phyloP scores from a whole-genome alignment of 768 basidiomycete species.

The Porpolomopsis calyptriformis region DNA sequence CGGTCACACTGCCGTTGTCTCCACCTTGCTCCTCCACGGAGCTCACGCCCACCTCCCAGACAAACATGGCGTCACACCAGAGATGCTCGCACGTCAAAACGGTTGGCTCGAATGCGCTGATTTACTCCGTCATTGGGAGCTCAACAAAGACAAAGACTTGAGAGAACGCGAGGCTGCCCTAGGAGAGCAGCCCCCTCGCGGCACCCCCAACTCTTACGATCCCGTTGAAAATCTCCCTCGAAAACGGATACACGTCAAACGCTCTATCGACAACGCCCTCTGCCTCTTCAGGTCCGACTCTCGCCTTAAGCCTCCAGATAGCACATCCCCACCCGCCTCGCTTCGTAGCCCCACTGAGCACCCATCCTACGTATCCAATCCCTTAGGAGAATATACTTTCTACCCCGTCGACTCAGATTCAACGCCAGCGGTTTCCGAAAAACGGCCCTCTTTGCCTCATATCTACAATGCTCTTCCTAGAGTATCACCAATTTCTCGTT shows the following conservation, averaged over 20 bases:
- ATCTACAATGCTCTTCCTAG: slow-evolving; percentile 23
- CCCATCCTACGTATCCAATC: slow-evolving; percentile 16
- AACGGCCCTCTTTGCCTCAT: slow-evolving; percentile 60
- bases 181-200: neutral
- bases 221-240: slow-evolving; percentile 24
- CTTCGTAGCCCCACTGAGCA: slow-evolving; percentile 7
- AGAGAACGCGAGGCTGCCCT: slow-evolving; percentile 34
- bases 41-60: slow-evolving; percentile 75
- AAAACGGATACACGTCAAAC: slow-evolving; percentile 58
- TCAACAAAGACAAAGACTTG: slow-evolving; percentile 52
- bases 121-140: slow-evolving; percentile 55
- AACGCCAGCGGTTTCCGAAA: neutral
- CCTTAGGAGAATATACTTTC: slow-evolving; percentile 39
- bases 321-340: slow-evolving; percentile 4
- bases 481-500: slow-evolving; percentile 12
- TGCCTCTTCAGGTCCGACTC: slow-evolving; percentile 29
- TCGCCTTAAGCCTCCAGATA: neutral
- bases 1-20: slow-evolving; percentile 71
- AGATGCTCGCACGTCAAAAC: slow-evolving; percentile 69
- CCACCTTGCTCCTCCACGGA: slow-evolving; percentile 72
- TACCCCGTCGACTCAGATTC: slow-evolving; percentile 15
- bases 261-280: slow-evolving; percentile 67
- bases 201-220: slow-evolving; percentile 7
- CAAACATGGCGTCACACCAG: slow-evolving; percentile 87
- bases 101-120: slow-evolving; percentile 74